These are phyloP conservation scores for Flaveria floridana DNA, from an alignment of 140 eudicot genomes.

Conservation along the genomic window DNA sequence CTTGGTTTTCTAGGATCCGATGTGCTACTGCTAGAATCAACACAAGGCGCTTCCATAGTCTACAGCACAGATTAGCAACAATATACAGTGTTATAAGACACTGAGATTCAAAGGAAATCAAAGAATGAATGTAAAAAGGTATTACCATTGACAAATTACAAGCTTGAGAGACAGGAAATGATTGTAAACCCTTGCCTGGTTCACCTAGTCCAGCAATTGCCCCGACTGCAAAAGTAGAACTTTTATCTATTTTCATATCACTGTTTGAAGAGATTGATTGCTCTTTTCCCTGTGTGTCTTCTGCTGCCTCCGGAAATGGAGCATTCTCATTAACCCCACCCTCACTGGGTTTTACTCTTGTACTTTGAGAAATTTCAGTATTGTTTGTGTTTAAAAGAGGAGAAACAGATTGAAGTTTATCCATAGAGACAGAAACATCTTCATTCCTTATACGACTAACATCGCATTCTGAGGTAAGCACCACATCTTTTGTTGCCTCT, in stretches of 20 bases:
- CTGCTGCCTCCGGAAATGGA: constrained; percentile 1
- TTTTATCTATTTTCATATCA: constrained; percentile 11
- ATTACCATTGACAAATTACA: constrained; percentile 16
- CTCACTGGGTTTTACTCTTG: neutral
- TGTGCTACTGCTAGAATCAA: constrained; percentile 1
- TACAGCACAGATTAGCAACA: constrained; percentile 14
- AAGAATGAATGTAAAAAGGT: constrained; percentile 12
- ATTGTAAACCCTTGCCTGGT: constrained; percentile 7
- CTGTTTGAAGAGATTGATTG: constrained; percentile 4
- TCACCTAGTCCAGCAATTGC: constrained; percentile 3
- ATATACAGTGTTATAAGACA: neutral
- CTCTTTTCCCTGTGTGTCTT: constrained; percentile 7
- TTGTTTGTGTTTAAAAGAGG: constrained; percentile 10
- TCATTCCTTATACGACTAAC: constrained; percentile 4
- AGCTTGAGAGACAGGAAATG: constrained; percentile 3
- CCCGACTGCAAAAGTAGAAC: constrained; percentile 15
- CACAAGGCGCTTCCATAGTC: constrained; percentile 1
- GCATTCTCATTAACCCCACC: neutral
- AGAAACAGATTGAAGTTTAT: constrained; percentile 10
- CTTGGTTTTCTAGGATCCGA: constrained; percentile 4
- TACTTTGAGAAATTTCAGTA: neutral
- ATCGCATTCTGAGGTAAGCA: neutral
- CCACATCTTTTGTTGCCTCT: constrained; percentile 7
- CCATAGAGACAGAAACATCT: constrained; percentile 13
- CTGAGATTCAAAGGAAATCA: neutral